Conservation (phyloP, 2,329 filamentous ascomycete genomes). For the Plenodomus lindquistii region DNA sequence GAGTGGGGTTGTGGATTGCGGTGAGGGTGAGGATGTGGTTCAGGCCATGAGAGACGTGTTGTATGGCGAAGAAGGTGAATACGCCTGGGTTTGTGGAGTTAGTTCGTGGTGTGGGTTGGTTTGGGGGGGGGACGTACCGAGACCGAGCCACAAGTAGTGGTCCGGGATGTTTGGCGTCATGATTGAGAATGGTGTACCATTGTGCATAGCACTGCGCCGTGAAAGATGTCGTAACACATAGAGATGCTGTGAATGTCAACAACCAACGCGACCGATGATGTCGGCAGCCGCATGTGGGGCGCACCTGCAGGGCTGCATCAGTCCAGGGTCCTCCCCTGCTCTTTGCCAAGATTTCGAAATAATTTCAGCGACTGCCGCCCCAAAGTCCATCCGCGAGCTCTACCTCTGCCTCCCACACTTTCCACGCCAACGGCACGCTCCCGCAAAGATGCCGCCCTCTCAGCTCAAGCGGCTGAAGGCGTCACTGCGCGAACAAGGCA, state of each 20-base stretch:
- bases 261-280: conserved; percentile 20
- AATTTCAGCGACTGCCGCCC: conserved; percentile 14
- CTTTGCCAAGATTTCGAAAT: conserved; percentile 22
- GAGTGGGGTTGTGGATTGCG: conserved; percentile 70
- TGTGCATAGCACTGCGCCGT: conserved; percentile 3
- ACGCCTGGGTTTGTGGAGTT: conserved; percentile 48
- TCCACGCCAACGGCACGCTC: too few species aligned
- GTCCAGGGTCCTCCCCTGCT: conserved; percentile 15
- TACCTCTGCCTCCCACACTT: too few species aligned
- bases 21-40: conserved; percentile 65
- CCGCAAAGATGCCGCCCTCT: conserved; percentile 77
- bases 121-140: conserved; percentile 36
- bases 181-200: conserved; percentile 15
- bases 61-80: conserved; percentile 62
- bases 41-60: conserved; percentile 63
- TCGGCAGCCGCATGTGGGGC: conserved; percentile 17
- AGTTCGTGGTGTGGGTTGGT: conserved; percentile 38
- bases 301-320: conserved; percentile 4
- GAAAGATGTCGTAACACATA: background rate
- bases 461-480: conserved; percentile 95
- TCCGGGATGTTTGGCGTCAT: conserved; percentile 49
- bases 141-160: conserved; percentile 52
- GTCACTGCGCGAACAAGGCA: conserved; percentile 84
- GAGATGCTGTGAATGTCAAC: background rate
- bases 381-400: conserved; percentile 5